A percentile compares a stretch with the other conserved stretches of the same genome.
Conservation (phyloP, 352 stramenopile genomes). For the Globisporangium nunn region DNA sequence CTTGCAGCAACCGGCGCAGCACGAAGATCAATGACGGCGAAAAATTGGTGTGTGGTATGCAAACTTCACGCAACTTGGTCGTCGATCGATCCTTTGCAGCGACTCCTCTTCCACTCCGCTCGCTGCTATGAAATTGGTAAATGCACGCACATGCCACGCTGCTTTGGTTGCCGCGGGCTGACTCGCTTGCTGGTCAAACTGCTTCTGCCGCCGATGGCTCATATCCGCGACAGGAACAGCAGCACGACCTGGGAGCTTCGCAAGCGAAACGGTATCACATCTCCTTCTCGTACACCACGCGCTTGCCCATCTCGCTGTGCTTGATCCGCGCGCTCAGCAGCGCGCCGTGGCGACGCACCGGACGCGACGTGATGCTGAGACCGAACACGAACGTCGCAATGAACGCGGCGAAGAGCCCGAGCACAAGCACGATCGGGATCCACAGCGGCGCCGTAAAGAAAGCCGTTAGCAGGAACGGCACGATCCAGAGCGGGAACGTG, state of each 20-base stretch:
- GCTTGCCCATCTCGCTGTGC: conserved; percentile 73
- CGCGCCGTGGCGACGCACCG: conserved; percentile 70
- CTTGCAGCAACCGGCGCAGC: no score
- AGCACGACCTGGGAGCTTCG: background rate
- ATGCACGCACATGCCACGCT: background rate
- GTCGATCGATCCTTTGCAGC: background rate
- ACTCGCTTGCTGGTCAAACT: background rate
- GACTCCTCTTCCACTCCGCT: background rate
- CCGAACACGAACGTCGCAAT: conserved; percentile 65
- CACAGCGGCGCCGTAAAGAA: conserved; percentile 81
- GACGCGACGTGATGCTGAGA: conserved; percentile 63
- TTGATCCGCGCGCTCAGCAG: conserved; percentile 73
- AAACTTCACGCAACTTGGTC: background rate
- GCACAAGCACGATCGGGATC: conserved; percentile 58
- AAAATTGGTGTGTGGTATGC: background rate
- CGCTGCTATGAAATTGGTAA: no score
- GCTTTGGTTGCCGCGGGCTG: no score
- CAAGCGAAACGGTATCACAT: conserved; percentile 14
- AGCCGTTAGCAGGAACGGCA: conserved; percentile 60
- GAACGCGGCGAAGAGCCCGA: conserved; percentile 60
- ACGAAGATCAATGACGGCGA: no score
- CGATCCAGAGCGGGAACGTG: conserved; percentile 82
- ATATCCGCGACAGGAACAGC: no score
- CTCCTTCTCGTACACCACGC: conserved; percentile 79
- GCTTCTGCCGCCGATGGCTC: no score